Conservation (phyloP, 768 basidiomycete genomes). For the Pulveroboletus sp. region DNA sequence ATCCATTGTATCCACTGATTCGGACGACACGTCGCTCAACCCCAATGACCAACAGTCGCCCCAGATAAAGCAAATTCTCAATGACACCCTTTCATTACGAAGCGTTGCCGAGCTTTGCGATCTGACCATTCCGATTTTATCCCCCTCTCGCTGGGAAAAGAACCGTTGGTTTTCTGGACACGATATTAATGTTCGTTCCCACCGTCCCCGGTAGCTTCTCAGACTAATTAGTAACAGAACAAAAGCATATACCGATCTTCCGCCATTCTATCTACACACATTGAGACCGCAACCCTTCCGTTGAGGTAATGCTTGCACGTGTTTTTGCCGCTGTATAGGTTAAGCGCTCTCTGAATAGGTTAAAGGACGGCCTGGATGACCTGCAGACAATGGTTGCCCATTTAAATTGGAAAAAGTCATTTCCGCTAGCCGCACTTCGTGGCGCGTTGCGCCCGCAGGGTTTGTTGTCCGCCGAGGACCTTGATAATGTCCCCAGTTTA, state of each 20-base stretch:
- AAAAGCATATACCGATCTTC: constrained; percentile 48
- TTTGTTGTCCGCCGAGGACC: constrained; percentile 17
- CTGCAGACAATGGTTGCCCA: constrained; percentile 45
- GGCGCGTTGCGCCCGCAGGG: constrained; percentile 49
- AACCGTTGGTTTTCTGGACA: constrained; percentile 25
- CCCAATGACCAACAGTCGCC: constrained; percentile 27
- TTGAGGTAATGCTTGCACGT: constrained; percentile 43
- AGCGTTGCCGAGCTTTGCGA: constrained; percentile 48
- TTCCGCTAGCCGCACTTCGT: constrained; percentile 53
- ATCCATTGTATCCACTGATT: constrained; percentile 19
- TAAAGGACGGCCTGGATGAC: constrained; percentile 34
- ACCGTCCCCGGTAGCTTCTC: constrained; percentile 2
- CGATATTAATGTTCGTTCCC: constrained; percentile 17
- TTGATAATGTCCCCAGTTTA: constrained; percentile 39
- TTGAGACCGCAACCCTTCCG: constrained; percentile 59
- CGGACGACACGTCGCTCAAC: not conserved
- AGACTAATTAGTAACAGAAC: constrained; percentile 22
- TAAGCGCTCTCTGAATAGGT: constrained; percentile 21
- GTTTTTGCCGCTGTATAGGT: not conserved
- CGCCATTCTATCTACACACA: constrained; percentile 55
- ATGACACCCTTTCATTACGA: constrained; percentile 61
- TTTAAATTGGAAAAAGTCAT: constrained; percentile 52
- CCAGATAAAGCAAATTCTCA: constrained; percentile 46
- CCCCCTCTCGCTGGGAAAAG: constrained; percentile 42
- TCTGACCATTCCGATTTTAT: constrained; percentile 49